These are phyloP conservation scores for Zoysia matrella DNA, from an alignment of 202 grass and related monocot genomes.

Conservation along the genomic window DNA sequence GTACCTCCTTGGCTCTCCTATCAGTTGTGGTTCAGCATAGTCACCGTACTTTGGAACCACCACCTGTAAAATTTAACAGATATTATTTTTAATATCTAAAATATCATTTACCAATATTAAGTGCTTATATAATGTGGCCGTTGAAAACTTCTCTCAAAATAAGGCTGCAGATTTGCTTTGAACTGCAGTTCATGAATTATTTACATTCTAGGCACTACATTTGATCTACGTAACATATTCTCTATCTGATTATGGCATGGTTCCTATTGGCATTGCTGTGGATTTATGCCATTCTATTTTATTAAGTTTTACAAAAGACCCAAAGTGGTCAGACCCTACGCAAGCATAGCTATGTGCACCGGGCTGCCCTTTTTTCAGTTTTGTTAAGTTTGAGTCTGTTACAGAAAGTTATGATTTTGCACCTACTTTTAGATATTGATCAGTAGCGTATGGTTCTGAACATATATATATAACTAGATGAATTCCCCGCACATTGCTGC, in stretches of 20 bases:
- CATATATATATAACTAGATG: no score
- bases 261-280: neutral
- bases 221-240: neutral
- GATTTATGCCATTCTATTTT: neutral
- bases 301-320: neutral
- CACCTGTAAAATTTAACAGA: slow-evolving; percentile 42
- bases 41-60: slow-evolving; percentile 80
- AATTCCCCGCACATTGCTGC: no score
- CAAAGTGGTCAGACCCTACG: neutral
- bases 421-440: no score
- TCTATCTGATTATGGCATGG: slow-evolving; percentile 1
- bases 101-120: neutral
- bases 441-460: no score
- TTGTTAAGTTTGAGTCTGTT: no score
- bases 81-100: slow-evolving; percentile 3
- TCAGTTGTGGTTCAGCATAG: slow-evolving; percentile 67
- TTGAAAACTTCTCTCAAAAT: slow-evolving; percentile 30
- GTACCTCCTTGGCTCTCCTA: slow-evolving; percentile 75
- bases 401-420: no score
- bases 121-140: neutral
- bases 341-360: no score
- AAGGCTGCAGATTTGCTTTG: neutral
- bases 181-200: neutral
- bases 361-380: no score
- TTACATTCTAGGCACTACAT: slow-evolving; percentile 3